Base-by-base conservation (phyloP, 768 basidiomycete species). In the Artomyces pyxidatus region DNA sequence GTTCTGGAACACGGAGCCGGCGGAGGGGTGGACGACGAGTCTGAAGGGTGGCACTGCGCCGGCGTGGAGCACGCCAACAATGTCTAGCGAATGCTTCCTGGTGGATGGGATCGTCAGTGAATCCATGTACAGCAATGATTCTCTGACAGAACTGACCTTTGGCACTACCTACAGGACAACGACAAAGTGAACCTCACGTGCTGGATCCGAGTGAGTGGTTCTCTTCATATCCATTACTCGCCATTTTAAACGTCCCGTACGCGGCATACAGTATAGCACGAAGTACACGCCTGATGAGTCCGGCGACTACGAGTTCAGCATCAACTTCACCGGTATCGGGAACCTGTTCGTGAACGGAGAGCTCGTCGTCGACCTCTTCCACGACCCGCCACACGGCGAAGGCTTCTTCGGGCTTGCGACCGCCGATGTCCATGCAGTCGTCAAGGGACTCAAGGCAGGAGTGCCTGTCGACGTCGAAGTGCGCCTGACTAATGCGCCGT, bases 261-360 rank as follows among this genome's bases (percentile, higher is more conserved):
- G 54, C 50, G 17, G 23, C 21, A 32, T 21, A 2, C 35, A 75
- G 72, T 72, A 69, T 44, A 63, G 66, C 8, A 62, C 72, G 6
- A 68, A 59, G 25, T 75, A 79, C 61, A 62, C 65, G 26, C 78
- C 77, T 37, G 69, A 79, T 58, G 68, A 78, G 67, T 60, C 69
- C 61, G 69, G 77, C 25, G 68, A 77, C 58, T 71, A 74, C 68
- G 72, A 77, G 47, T 62, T 83, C 43, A 73, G 72, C 2, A 58
- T 76, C 47, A 71, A 62, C 55, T 52, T 72, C 41, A 69, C 72
- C 12, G 74, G 74, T 17, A 47, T 57, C 7, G 75, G 70, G 17
- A 75, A 72, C 54, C 63, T 83, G n/a, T 82, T 74, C 65, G 51
- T 83, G 40, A 71, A 80, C 53, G 62, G 68, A n/a, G 65, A 73